Conservation (phyloP, 345 rosid genomes). For the Arabidopsis thaliana region DNA sequence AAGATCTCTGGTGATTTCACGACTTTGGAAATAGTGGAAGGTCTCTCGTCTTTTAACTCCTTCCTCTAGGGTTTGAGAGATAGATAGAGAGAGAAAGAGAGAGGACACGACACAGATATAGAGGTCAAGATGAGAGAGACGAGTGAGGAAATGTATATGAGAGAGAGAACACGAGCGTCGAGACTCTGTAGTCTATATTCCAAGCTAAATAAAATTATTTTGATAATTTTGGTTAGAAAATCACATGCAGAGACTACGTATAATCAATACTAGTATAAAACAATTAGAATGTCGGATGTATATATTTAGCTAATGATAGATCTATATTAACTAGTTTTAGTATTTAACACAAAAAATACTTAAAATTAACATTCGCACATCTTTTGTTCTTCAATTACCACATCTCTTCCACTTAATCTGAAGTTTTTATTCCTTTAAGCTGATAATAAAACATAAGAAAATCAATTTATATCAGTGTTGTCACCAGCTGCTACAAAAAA, state of each 20-base stretch:
- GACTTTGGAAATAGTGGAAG: constrained; percentile 59
- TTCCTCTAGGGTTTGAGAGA: constrained; percentile 35
- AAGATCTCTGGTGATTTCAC: constrained; percentile 35
- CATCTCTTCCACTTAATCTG: not conserved
- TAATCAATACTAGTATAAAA: constrained; percentile 13
- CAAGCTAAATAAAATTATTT: not conserved
- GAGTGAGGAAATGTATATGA: constrained; percentile 44
- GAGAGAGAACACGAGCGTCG: constrained; percentile 52
- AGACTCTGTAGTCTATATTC: constrained; percentile 41
- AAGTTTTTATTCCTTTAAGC: not conserved
- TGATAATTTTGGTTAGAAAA: constrained; percentile 25
- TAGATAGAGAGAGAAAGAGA: constrained; percentile 39
- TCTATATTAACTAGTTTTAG: not conserved
- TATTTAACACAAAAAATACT: constrained; percentile 5
- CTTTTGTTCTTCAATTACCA: not conserved
- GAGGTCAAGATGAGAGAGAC: constrained; percentile 54
- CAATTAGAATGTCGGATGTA: constrained; percentile 42
- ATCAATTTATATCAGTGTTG: not conserved
- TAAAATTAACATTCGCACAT: not conserved
- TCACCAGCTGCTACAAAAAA: constrained; percentile 7
- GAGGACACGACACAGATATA: constrained; percentile 62
- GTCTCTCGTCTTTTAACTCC: constrained; percentile 35
- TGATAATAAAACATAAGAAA: not conserved
- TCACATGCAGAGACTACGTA: constrained; percentile 49
- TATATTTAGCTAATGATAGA: constrained; percentile 2